Base-by-base conservation (phyloP, 495 filamentous ascomycete species). In the Aspergillus panamensis region DNA sequence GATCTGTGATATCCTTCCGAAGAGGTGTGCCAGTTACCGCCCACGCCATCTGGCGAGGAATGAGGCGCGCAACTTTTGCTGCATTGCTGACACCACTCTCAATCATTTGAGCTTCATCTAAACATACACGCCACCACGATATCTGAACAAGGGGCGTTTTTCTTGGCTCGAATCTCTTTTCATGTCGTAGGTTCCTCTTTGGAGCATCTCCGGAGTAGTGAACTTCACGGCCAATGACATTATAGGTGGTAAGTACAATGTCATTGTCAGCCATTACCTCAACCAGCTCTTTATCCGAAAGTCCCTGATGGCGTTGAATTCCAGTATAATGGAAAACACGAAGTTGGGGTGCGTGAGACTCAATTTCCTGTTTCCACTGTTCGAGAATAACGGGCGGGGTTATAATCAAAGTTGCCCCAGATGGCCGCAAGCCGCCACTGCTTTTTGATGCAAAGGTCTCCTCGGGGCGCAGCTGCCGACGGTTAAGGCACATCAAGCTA, bases 71-170 rank as follows among this genome's bases (percentile, higher is more conserved):
- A 32, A 96, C 82, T 59, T 80, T 82, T 2, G 94, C 91, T 14
- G 93, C 89, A 55, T 88, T 87, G 66, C 84, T 92, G 8, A 93
- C 84, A 49, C 90, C 91, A 59, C 83, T 91, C 55, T 96, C 93
- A 33, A 97, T 82, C 88, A 96, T 96, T 67, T 98, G 94, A 3
- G 92, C 94, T 70, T 97, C 94, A 66, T 98, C 94, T 3, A 97
- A 81, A 58, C 91, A 93, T 2, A 96, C 84, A 30, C 94, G 82
- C 91, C 92, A 96, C 93, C 94, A 98, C 9, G 77, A 84, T 4
- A 96, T 80, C 35, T 87, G 78, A 31, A 90, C 83, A 8, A 98
- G 70, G 0, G 94, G 93, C 4, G 89, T 91, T 25, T 81, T 84
- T 21, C 79, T 79, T 20, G 84, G 79, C 48, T 86, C 78, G 58